These are phyloP conservation scores for Moesziomyces sp. DNA, from an alignment of 1,284 basidiomycete genomes.

Conservation along the genomic window DNA sequence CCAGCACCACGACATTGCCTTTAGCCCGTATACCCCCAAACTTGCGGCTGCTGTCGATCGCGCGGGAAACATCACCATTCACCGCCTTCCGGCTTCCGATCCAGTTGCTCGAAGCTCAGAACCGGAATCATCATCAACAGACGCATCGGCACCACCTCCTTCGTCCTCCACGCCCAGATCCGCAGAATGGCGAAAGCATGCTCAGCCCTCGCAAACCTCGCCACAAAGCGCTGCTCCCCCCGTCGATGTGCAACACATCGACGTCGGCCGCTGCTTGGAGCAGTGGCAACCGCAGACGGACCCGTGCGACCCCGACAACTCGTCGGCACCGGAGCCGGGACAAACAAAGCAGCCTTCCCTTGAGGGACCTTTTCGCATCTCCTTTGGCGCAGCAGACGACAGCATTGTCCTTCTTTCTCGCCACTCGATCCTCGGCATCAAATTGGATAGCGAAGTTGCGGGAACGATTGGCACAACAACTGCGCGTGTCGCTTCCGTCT, in stretches of 20 bases:
- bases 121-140: neutral
- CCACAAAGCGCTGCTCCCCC: no score
- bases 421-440: constrained; percentile 8
- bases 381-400: constrained; percentile 8
- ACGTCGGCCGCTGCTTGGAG: neutral
- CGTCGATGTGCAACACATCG: neutral
- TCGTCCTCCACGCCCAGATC: neutral
- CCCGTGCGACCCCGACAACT: neutral
- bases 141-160: neutral
- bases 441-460: neutral
- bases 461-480: neutral
- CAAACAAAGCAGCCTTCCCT: neutral
- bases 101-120: neutral
- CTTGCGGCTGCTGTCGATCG: constrained; percentile 20
- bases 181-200: neutral
- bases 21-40: neutral
- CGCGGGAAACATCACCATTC: constrained; percentile 16
- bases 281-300: neutral
- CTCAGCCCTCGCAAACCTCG: neutral
- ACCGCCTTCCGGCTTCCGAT: neutral
- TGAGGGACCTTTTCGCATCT: constrained; percentile 4
- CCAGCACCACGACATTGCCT: constrained; percentile 31
- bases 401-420: constrained; percentile 15
- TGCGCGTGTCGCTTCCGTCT: constrained; percentile 3
- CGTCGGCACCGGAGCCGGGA: neutral